Evolutionary conservation across 306 rosid genomes (phyloP).

Genomic region (Quercus alba): DNA sequence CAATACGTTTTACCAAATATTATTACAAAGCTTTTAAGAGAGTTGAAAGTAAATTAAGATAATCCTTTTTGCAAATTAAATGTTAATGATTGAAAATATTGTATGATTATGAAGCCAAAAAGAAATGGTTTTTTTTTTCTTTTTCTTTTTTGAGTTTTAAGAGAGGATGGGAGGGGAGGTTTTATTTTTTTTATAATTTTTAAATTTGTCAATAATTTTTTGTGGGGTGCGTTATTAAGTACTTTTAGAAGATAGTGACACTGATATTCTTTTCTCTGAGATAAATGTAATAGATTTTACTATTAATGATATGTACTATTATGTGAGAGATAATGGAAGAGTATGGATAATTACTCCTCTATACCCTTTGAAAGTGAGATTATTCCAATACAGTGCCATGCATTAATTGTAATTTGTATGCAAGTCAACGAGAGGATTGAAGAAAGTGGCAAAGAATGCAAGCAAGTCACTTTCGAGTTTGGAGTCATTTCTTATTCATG

Average conservation of each 20-base stretch:
- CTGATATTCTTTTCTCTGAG: too few species aligned
- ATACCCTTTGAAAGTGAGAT: neutral
- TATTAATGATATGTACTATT: too few species aligned
- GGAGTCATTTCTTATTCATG: neutral
- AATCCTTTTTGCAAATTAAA: neutral
- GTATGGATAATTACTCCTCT: neutral
- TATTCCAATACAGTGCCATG: neutral
- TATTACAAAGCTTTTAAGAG: too few species aligned
- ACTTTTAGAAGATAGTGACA: too few species aligned
- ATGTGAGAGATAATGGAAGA: too few species aligned
- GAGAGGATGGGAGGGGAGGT: too few species aligned
- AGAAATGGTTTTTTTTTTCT: neutral
- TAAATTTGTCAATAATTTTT: neutral
- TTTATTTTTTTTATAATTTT: neutral
- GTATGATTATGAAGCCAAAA: neutral
- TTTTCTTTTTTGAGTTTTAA: neutral
- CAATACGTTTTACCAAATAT: too few species aligned
- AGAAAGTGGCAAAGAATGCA: neutral
- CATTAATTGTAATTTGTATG: neutral
- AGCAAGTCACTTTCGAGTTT: neutral
- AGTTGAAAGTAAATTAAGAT: too few species aligned
- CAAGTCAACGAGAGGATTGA: constrained; percentile 1
- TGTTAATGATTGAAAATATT: neutral
- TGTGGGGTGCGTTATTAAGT: too few species aligned
- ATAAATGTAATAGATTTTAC: too few species aligned